Percentiles rank a stretch among this genome's conserved stretches.
phyloP scores from a whole-genome alignment of 169 alveolate species.

The Eimeria maxima region DNA sequence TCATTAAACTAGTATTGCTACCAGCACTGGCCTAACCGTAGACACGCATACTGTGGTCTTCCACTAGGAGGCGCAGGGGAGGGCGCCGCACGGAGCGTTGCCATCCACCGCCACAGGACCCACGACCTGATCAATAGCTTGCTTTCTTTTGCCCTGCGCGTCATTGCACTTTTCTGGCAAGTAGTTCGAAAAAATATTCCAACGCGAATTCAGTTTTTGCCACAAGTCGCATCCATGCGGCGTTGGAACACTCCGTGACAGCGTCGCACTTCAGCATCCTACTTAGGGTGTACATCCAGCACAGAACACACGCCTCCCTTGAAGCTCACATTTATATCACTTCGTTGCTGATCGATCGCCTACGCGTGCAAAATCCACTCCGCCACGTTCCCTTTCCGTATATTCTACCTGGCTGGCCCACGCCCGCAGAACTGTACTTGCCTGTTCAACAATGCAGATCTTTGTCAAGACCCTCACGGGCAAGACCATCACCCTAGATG shows the following conservation, averaged over 20 bases:
- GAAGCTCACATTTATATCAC: slow-evolving; percentile 50
- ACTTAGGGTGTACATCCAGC: slow-evolving; percentile 69
- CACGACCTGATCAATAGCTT: slow-evolving; percentile 46
- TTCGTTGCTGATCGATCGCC: slow-evolving; percentile 19
- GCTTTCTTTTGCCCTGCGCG: slow-evolving; percentile 17
- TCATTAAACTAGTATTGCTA: neutral
- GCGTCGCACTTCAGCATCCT: slow-evolving; percentile 62
- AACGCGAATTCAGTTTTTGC: neutral
- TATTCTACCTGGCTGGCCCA: neutral
- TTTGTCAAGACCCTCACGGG: slow-evolving; percentile 98
- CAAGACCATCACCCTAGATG: slow-evolving; percentile 97
- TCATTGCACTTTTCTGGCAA: neutral
- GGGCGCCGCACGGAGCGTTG: slow-evolving; percentile 74
- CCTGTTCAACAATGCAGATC: slow-evolving; percentile 92
- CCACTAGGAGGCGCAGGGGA: slow-evolving; percentile 65
- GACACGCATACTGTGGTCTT: slow-evolving; percentile 12
- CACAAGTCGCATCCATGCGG: slow-evolving; percentile 3
- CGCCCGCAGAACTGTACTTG: neutral
- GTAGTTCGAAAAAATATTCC: slow-evolving; percentile 32
- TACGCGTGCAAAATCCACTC: neutral
- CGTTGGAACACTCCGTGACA: slow-evolving; percentile 29
- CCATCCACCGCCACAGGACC: slow-evolving; percentile 58
- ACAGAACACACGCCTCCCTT: neutral
- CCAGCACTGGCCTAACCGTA: neutral
- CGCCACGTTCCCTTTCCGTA: neutral